A percentile compares a stretch with the other conserved stretches of the same genome.
Conservation (phyloP, 805 yeast genomes). For the Pichia deserticola region DNA sequence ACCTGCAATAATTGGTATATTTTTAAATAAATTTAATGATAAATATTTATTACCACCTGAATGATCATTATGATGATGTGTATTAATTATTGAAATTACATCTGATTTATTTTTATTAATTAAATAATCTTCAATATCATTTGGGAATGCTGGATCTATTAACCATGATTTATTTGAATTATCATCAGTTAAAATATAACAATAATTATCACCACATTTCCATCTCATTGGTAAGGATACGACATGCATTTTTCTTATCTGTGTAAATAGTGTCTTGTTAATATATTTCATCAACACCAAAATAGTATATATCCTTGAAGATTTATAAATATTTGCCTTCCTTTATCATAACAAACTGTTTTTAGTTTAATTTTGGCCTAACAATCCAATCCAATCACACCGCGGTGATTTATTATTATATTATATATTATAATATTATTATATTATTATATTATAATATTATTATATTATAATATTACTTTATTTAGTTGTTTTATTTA, state of each 20-base stretch:
- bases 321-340: too few species aligned
- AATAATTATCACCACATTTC: constrained; percentile 89
- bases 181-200: constrained; percentile 70
- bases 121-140: constrained; percentile 49
- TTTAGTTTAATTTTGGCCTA: too few species aligned
- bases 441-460: too few species aligned
- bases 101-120: constrained; percentile 30
- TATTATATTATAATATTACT: too few species aligned
- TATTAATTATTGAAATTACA: constrained; percentile 75
- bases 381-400: not conserved
- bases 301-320: too few species aligned
- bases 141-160: constrained; percentile 88
- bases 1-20: constrained; percentile 74
- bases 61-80: constrained; percentile 96
- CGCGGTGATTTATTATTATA: not conserved
- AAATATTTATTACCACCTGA: constrained; percentile 69
- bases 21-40: constrained; percentile 28
- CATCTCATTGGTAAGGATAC: constrained; percentile 86
- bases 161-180: constrained; percentile 64
- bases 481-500: too few species aligned
- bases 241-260: constrained; percentile 63
- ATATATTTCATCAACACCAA: too few species aligned
- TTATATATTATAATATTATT: too few species aligned
- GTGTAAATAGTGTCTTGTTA: not conserved
- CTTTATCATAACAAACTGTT: too few species aligned